These are phyloP conservation scores for Waltiozyma sp. DNA, from an alignment of 1,139 yeast species.

Conservation along the genomic window DNA sequence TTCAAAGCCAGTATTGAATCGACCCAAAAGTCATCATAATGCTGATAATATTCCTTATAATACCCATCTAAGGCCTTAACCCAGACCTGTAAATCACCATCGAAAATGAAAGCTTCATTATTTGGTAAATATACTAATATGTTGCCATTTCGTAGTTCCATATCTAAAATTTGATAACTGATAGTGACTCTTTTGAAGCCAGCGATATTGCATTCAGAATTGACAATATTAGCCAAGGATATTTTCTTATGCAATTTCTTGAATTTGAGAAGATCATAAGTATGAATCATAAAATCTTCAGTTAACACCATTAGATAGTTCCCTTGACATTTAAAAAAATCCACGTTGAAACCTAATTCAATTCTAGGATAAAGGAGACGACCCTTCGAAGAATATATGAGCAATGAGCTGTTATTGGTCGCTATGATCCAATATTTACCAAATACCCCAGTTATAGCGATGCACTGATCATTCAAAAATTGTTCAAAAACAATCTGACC, in stretches of 20 bases:
- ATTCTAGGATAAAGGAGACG: conserved; percentile 35
- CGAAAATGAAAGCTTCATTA: conserved; percentile 32
- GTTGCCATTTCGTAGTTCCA: conserved; percentile 25
- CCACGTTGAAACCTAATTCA: conserved; percentile 44
- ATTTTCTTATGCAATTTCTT: conserved; percentile 29
- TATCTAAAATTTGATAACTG: conserved; percentile 14
- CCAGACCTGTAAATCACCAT: conserved; percentile 35
- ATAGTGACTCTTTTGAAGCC: conserved; percentile 17
- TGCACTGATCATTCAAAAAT: conserved; percentile 38
- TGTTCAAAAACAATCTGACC: conserved; percentile 36
- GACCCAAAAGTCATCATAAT: conserved; percentile 10
- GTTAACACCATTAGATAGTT: conserved; percentile 39
- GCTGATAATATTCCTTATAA: conserved; percentile 6
- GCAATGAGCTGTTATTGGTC: conserved; percentile 51
- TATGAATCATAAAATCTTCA: conserved; percentile 35
- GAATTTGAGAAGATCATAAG: conserved; percentile 34
- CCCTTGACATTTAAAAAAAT: conserved; percentile 30
- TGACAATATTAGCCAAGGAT: conserved; percentile 42
- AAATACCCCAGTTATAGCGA: conserved; percentile 23
- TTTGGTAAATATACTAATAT: conserved; percentile 32
- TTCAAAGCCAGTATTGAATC: conserved; percentile 2
- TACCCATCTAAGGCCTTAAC: conserved; percentile 18
- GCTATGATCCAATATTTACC: conserved; percentile 35
- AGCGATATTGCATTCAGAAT: conserved; percentile 14
- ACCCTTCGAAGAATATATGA: conserved; percentile 54